These are phyloP conservation scores for Penicillium corylophilum DNA, from an alignment of 2,329 filamentous ascomycete genomes.

Conservation along the genomic window DNA sequence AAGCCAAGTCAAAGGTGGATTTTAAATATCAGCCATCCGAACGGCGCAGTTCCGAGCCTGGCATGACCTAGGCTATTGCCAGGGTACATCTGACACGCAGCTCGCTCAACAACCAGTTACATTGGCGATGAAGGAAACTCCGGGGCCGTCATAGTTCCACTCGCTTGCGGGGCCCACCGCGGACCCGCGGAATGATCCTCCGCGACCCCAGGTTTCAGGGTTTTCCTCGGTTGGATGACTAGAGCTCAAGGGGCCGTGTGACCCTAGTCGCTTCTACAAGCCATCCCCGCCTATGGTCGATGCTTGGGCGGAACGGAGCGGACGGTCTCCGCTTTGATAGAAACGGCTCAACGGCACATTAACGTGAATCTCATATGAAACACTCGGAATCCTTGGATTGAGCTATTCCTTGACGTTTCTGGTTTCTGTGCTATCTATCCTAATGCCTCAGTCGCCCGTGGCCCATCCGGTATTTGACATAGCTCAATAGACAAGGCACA, in stretches of 20 bases:
- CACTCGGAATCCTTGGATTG: too few relatives aligned
- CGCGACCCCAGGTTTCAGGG: neutral
- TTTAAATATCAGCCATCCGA: neutral
- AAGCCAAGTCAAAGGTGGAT: neutral
- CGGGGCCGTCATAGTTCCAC: neutral
- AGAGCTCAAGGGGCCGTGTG: neutral
- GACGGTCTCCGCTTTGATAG: too few relatives aligned
- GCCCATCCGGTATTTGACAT: too few relatives aligned
- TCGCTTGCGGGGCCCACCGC: neutral
- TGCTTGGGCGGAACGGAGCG: too few relatives aligned
- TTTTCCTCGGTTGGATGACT: neutral
- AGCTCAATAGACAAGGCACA: too few relatives aligned
- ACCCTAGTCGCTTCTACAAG: neutral
- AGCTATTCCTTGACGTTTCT: too few relatives aligned
- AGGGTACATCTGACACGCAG: neutral
- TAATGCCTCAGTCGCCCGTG: too few relatives aligned
- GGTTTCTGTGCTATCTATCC: too few relatives aligned
- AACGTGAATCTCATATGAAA: too few relatives aligned
- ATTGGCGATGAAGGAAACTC: neutral
- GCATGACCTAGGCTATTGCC: neutral
- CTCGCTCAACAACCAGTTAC: neutral
- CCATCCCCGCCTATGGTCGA: too few relatives aligned
- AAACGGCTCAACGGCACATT: too few relatives aligned
- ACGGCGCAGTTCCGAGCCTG: conserved; percentile 1
- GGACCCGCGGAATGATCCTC: neutral